Evolutionary conservation across 495 filamentous ascomycete species (phyloP).

Genomic region (Sphaerosporella brunnea): DNA sequence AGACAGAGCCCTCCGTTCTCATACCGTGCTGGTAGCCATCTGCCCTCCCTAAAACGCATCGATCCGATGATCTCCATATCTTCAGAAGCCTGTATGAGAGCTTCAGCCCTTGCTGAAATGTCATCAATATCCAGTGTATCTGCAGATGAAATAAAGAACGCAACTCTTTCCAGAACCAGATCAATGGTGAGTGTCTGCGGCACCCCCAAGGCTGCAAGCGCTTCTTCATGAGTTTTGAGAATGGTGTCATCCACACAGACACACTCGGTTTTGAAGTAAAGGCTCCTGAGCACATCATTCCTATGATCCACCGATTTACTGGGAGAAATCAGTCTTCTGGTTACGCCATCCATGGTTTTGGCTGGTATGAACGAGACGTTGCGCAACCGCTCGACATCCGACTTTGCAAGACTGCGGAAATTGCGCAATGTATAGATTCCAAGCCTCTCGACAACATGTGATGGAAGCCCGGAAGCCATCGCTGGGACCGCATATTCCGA

Average conservation of each 20-base stretch:
- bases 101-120: slow-evolving; percentile 16
- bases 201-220: slow-evolving; percentile 20
- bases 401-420: slow-evolving; percentile 8
- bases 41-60: slow-evolving; percentile 1
- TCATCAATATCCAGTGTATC: background rate
- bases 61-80: background rate
- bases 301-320: slow-evolving; percentile 12
- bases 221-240: slow-evolving; percentile 11
- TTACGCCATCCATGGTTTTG: slow-evolving; percentile 2
- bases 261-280: slow-evolving; percentile 27
- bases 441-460: slow-evolving; percentile 8
- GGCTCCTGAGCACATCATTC: slow-evolving; percentile 6
- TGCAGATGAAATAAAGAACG: background rate
- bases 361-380: slow-evolving; percentile 19
- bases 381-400: slow-evolving; percentile 10
- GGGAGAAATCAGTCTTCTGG: slow-evolving; percentile 10
- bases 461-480: slow-evolving; percentile 1
- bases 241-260: slow-evolving; percentile 23
- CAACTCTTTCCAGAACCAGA: slow-evolving; percentile 11
- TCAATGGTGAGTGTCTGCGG: slow-evolving; percentile 14
- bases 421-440: slow-evolving; percentile 12
- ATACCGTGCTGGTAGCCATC: slow-evolving; percentile 26
- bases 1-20: slow-evolving; percentile 8
- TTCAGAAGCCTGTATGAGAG: slow-evolving; percentile 9
- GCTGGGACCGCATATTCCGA: slow-evolving; percentile 10